Percentiles rank a stretch among this genome's conserved stretches.
Conservation (phyloP, 345 rosid species). For the Eucalyptus erythrocorys region DNA sequence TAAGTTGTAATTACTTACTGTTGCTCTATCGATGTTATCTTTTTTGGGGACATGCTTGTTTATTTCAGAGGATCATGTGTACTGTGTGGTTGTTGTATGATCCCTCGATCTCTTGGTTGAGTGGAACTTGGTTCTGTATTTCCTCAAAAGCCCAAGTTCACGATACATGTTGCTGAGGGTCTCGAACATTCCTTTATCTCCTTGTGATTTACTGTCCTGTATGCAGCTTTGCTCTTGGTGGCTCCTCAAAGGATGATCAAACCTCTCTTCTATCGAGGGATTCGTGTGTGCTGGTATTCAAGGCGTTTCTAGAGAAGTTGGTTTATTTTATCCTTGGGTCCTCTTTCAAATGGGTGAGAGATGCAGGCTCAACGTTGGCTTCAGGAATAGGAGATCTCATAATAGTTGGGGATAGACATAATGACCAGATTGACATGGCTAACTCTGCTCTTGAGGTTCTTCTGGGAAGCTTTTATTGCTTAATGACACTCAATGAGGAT, state of each 20-base stretch:
- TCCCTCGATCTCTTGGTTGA: not conserved
- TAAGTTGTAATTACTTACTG: not conserved
- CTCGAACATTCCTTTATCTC: not conserved
- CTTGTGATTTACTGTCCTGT: not conserved
- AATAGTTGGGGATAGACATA: constrained; percentile 10
- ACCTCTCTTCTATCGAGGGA: constrained; percentile 46
- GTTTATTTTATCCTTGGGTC: constrained; percentile 44
- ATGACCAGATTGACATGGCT: constrained; percentile 23
- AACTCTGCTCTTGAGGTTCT: constrained; percentile 59
- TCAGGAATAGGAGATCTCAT: constrained; percentile 8
- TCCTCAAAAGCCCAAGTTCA: not conserved
- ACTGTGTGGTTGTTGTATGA: not conserved
- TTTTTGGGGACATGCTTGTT: not conserved
- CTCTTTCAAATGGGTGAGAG: constrained; percentile 47
- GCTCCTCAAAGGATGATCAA: constrained; percentile 33
- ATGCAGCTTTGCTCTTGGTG: constrained; percentile 80
- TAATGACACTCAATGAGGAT: constrained; percentile 42
- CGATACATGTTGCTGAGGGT: not conserved
- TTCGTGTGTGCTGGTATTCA: constrained; percentile 33
- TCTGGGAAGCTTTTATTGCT: constrained; percentile 48
- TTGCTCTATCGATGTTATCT: not conserved
- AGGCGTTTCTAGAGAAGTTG: constrained; percentile 37
- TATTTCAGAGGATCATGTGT: not conserved
- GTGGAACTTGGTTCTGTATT: not conserved
- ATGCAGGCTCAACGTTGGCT: constrained; percentile 27